phyloP scores from a whole-genome alignment of 2,329 filamentous ascomycete species.

The Paraconiothyrium sp. region DNA sequence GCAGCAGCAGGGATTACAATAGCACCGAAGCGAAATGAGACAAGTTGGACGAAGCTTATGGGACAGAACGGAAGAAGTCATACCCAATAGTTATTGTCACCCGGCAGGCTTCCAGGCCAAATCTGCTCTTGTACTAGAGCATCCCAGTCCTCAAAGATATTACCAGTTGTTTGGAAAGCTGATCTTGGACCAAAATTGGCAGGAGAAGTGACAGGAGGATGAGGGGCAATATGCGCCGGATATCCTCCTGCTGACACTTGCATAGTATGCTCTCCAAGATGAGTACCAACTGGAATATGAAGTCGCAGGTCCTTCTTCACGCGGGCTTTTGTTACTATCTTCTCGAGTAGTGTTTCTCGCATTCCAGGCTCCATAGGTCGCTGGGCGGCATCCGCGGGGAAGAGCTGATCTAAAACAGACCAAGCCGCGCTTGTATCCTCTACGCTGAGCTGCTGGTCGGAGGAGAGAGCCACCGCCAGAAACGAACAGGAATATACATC shows the following conservation, averaged over 20 bases:
- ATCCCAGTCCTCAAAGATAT: constrained; percentile 31
- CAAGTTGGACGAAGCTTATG: constrained; percentile 2
- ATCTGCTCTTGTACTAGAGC: constrained; percentile 29
- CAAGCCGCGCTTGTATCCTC: constrained; percentile 23
- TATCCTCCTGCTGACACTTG: constrained; percentile 18
- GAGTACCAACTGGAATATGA: constrained; percentile 14
- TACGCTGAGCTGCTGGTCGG: constrained; percentile 17
- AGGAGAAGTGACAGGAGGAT: constrained; percentile 15
- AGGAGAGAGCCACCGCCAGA: constrained; percentile 24
- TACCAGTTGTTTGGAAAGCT: constrained; percentile 24
- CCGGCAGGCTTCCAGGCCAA: constrained; percentile 22
- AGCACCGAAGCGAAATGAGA: not conserved
- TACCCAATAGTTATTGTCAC: constrained; percentile 32
- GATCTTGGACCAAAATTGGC: constrained; percentile 11
- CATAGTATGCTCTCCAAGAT: constrained; percentile 20
- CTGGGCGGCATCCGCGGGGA: constrained; percentile 20
- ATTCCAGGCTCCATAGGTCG: constrained; percentile 21
- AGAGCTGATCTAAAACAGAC: constrained; percentile 31
- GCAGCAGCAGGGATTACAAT: not conserved
- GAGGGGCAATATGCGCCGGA: constrained; percentile 16
- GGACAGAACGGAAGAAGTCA: constrained; percentile 20
- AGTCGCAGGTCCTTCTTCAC: constrained; percentile 14
- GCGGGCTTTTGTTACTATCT: constrained; percentile 21
- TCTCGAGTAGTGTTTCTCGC: constrained; percentile 21
- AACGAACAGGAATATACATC: constrained; percentile 31